Evolutionary conservation across 2,329 filamentous ascomycete species (phyloP), one percentile per base, ranked within the genome.

Genomic region (Cladosporium cucumerinum): DNA sequence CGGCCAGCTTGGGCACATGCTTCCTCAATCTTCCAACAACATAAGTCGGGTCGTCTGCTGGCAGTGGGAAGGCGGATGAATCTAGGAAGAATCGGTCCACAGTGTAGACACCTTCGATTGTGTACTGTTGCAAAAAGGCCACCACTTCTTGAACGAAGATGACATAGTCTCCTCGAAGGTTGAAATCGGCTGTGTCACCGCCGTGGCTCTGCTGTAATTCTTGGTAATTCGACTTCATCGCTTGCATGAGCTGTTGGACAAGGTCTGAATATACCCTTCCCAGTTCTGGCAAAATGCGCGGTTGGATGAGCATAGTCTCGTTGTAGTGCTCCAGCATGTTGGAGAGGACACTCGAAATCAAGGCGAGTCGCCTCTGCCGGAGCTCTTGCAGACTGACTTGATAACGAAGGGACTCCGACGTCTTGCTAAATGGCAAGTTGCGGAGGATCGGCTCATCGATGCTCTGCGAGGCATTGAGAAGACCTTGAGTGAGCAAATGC

Each of bases 81-180:
- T 88, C 83, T 1, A 82, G 86, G 73, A 88, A 88, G 77, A 87
- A 88, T 0, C 77, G 73, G 63, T 87, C 81, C 18, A 88, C 78
- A 0, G 81, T 78, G 67, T 80, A 82, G 34, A 88, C 86, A 23
- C 49, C 43, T 21, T 87, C 83, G 34, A 80, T 78, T 0, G 83
- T 84, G 68, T 88, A 83, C 69, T 89, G 85, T 69, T 89, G 86
- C 55, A 89, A 74, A 66, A 84, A 84, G 23, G 83, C 81, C 2
- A 89, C 81, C 2, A 88, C 78, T 18, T 79, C 76, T 65, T 89
- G 87, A 5, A 88, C 85, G 70, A 89, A 88, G 11, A 82, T 79
- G 7, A 88, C 84, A 70, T 89, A 89, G 2, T 80, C 78, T 12
- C 85, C 83, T 57, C 81, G 81, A 6, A 71, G 69, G n/a, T 61